Percentiles rank a stretch among this genome's conserved stretches.
These are phyloP conservation scores for Moniliella sp. DNA, from an alignment of 1,284 basidiomycete species.

Conservation along the genomic window DNA sequence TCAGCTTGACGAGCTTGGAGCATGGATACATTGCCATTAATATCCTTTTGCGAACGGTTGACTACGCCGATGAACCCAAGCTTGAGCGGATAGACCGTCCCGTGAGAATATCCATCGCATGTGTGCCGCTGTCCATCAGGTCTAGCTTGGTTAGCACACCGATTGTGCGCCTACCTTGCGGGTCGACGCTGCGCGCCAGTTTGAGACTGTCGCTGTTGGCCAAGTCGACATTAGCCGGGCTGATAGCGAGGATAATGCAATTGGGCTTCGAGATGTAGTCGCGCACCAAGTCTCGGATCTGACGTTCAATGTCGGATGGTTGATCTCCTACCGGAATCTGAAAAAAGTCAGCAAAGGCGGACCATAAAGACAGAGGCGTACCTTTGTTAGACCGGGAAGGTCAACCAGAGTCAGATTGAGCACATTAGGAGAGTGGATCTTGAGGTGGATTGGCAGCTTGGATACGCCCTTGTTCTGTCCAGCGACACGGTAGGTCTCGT, in stretches of 20 bases:
- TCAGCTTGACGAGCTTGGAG: constrained; percentile 63
- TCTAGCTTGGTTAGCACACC: constrained; percentile 91
- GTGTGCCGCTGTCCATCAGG: constrained; percentile 94
- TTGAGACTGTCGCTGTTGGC: constrained; percentile 95
- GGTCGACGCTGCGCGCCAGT: constrained; percentile 78
- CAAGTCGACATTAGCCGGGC: constrained; percentile 86
- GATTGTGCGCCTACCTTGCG: constrained; percentile 80
- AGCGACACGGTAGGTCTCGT: constrained; percentile 87
- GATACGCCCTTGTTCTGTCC: constrained; percentile 97
- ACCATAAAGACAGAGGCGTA: constrained; percentile 17
- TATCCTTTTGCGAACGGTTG: constrained; percentile 90
- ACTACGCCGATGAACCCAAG: constrained; percentile 94
- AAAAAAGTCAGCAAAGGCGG: neutral
- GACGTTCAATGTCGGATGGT: constrained; percentile 72
- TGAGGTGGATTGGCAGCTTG: constrained; percentile 75
- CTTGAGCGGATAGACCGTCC: constrained; percentile 92
- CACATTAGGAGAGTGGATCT: constrained; percentile 84
- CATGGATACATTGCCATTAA: constrained; percentile 71
- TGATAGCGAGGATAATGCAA: constrained; percentile 86
- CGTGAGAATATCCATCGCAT: constrained; percentile 82
- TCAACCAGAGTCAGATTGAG: constrained; percentile 87
- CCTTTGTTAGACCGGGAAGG: constrained; percentile 83
- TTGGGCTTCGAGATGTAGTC: constrained; percentile 95
- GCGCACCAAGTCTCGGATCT: constrained; percentile 75
- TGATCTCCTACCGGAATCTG: constrained; percentile 41